Evolutionary conservation across 2,329 filamentous ascomycete species (phyloP).

Genomic region (Neofusicoccum laricinum): DNA sequence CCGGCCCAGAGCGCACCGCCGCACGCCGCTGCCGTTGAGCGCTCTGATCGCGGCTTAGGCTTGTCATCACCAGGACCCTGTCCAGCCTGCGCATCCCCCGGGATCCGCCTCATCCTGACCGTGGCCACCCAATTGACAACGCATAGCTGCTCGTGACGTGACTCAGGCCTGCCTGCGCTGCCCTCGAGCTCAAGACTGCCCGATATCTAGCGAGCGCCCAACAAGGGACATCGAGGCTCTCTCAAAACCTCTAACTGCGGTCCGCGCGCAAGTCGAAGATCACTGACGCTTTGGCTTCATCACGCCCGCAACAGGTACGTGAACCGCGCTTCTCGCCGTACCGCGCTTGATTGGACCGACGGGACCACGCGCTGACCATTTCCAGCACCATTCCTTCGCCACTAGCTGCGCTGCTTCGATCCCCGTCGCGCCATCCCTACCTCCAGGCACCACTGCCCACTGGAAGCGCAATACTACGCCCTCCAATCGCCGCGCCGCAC

Average conservation of each 20-base stretch:
- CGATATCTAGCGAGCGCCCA: conserved; percentile 33
- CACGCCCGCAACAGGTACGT: conserved; percentile 22
- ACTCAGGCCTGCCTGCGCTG: conserved; percentile 28
- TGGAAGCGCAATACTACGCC: conserved; percentile 1
- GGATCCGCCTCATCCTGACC: conserved; percentile 35
- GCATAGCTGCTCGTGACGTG: conserved; percentile 38
- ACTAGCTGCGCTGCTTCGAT: conserved; percentile 25
- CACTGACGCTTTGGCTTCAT: conserved; percentile 19
- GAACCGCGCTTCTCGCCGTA: conserved; percentile 17
- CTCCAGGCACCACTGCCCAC: conserved; percentile 19
- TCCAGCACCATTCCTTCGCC: conserved; percentile 33
- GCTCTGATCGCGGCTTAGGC: conserved; percentile 7
- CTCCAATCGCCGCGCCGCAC: conserved; percentile 28
- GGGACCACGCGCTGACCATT: conserved; percentile 28
- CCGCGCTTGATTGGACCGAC: conserved; percentile 27
- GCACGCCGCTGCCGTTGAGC: not conserved
- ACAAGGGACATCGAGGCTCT: conserved; percentile 27
- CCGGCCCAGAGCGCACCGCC: conserved; percentile 10
- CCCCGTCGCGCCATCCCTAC: conserved; percentile 28
- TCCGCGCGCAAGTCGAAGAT: conserved; percentile 13
- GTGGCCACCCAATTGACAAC: conserved; percentile 40
- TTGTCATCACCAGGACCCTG: conserved; percentile 23
- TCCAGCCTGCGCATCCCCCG: conserved; percentile 29
- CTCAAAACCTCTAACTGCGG: conserved; percentile 23
- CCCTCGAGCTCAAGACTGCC: conserved; percentile 29